phyloP scores from a whole-genome alignment of 1,284 basidiomycete genomes.

The Prillingera fragicola region DNA sequence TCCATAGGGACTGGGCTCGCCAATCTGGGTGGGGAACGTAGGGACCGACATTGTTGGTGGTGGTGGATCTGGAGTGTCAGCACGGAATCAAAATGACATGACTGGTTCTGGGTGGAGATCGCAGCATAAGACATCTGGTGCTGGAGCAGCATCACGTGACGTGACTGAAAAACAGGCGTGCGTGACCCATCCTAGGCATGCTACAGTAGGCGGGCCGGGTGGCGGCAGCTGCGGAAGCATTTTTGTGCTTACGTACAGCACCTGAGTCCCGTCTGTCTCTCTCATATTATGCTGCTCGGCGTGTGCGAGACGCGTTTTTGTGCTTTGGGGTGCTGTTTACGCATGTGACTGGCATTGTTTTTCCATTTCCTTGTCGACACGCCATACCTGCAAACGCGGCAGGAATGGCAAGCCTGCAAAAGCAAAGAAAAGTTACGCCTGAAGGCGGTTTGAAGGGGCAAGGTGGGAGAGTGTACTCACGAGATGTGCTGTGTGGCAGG shows the following conservation, averaged over 20 bases:
- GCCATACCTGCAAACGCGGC: neutral
- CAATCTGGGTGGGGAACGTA: neutral
- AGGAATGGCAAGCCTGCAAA: neutral
- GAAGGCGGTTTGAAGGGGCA: neutral
- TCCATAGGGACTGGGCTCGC: neutral
- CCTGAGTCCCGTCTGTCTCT: neutral
- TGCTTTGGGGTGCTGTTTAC: neutral
- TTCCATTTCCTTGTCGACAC: neutral
- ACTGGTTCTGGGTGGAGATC: neutral
- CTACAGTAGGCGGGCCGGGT: too few relatives aligned
- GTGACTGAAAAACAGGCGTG: neutral
- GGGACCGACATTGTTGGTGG: neutral
- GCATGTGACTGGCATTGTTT: neutral
- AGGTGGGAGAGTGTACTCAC: neutral
- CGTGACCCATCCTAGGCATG: neutral
- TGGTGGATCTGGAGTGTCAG: neutral
- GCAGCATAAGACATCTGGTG: neutral
- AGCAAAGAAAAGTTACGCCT: neutral
- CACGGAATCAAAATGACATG: neutral
- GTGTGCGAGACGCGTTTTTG: neutral
- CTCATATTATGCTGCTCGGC: neutral
- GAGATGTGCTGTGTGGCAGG: neutral
- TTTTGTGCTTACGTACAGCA: too few relatives aligned
- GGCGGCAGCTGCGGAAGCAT: too few relatives aligned
- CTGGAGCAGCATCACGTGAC: neutral